A percentile compares a stretch with the other conserved stretches of the same genome.
Evolutionary conservation across 345 rosid species (phyloP).

Genomic region (Pistacia atlantica): DNA sequence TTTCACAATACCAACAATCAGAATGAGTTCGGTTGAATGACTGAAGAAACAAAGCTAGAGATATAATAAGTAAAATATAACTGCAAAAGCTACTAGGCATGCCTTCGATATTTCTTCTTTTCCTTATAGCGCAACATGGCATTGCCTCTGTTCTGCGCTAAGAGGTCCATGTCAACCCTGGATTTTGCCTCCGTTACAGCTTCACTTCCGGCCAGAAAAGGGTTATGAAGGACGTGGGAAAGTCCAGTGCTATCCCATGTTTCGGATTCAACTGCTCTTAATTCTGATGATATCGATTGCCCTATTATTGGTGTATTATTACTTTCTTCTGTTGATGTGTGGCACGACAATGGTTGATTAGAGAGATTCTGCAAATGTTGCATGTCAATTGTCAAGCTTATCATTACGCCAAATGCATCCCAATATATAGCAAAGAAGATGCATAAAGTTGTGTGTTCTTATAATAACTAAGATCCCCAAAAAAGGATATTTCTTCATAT

Average conservation of each 20-base stretch:
- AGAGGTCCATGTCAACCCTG: conserved; percentile 14
- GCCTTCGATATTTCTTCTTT: conserved; percentile 44
- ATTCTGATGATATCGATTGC: not conserved
- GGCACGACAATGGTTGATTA: conserved; percentile 13
- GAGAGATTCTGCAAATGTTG: conserved; percentile 18
- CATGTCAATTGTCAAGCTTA: not conserved
- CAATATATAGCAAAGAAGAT: not conserved
- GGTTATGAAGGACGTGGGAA: not conserved
- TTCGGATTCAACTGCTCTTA: not conserved
- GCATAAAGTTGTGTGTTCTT: not conserved
- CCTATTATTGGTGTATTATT: not conserved
- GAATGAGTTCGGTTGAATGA: not conserved
- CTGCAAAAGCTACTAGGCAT: not conserved
- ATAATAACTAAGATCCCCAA: not conserved
- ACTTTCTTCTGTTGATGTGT: not conserved
- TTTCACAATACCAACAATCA: not conserved
- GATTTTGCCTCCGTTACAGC: not conserved
- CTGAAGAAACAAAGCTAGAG: not conserved
- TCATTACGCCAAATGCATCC: not conserved
- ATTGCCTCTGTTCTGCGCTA: conserved; percentile 35
- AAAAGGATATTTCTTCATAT: not conserved
- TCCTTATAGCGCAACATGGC: conserved; percentile 40
- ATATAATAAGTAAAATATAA: not conserved
- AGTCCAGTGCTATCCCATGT: conserved; percentile 6
- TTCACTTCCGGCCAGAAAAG: not conserved